Base-by-base conservation (phyloP, 2,329 filamentous ascomycete genomes). In the Pseudogymnoascus sp. region DNA sequence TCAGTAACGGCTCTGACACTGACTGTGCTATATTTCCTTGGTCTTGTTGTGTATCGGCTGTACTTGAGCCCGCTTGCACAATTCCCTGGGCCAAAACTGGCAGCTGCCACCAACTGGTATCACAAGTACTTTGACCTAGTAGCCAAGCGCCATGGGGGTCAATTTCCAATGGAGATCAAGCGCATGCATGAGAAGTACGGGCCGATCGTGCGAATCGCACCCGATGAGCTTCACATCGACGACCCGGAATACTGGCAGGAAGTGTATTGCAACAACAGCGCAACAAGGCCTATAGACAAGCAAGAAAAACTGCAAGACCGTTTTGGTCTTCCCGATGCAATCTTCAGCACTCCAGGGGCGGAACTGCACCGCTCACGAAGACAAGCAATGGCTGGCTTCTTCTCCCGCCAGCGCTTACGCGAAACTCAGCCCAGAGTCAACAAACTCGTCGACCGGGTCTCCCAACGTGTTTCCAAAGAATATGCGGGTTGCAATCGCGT, bases 51-150 rank as follows among this genome's bases (percentile, higher is more conserved):
- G 38, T 43, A 43, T 6, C 69, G 72, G 22, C 66, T 75, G 9
- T 73, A 67, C 60, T 67, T 74, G 11, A 70, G 71, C 58, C 71
- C 71, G 14, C 61, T 74, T 28, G 65, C 68, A 6, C 58, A 64
- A 2, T 72, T 74, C 41, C 70, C 68, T 2, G 73, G 72, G 6
- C 71, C 72, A 4, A 70, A 64, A 18, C 60, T 70, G 1, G 71
- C 72, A 12, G 72, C 71, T 2, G 63, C 70, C 25, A 70, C 66
- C 1, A 50, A 58, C 6, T 62, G 67, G 50, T 64, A 71, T 54
- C 64, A 68, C 39, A 54, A 64, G 9, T 71, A 70, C 39, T 70
- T 61, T 41, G 67, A 71, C 20, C 12, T 66, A 9, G 18, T 58
- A 47, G 38, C 16, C 16, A 39, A 39, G 16, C 9, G 16, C 16